These are phyloP conservation scores for Durio zibethinus DNA, from an alignment of 345 rosid species.

Conservation along the genomic window DNA sequence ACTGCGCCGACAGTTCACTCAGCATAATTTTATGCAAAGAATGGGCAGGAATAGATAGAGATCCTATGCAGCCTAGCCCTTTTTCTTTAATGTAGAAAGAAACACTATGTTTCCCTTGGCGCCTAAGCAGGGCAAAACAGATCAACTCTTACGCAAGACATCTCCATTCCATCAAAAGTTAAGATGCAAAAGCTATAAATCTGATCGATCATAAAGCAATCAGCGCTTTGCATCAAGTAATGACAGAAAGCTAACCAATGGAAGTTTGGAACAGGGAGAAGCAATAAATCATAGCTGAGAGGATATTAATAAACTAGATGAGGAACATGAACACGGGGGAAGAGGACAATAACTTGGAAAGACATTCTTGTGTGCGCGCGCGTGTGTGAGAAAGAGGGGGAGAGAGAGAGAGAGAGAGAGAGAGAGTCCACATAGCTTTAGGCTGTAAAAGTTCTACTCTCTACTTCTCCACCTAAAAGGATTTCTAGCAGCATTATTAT, in stretches of 20 bases:
- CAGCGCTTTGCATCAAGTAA: not conserved
- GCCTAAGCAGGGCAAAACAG: not conserved
- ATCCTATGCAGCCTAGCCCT: not conserved
- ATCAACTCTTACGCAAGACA: not conserved
- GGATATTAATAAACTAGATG: not conserved
- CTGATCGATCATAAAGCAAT: not conserved
- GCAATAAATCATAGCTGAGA: not conserved
- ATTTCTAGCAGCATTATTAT: not conserved
- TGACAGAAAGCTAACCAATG: not conserved
- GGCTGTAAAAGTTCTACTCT: constrained; percentile 5
- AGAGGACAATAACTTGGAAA: not conserved
- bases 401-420: constrained; percentile 11
- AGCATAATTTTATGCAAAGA: not conserved
- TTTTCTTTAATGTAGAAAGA: not conserved
- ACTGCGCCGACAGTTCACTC: not conserved
- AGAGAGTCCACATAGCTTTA: not conserved
- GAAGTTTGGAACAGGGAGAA: not conserved
- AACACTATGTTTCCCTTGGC: not conserved
- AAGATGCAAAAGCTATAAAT: not conserved
- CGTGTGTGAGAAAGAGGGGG: not conserved
- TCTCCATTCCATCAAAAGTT: not conserved
- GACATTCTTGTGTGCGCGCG: not conserved
- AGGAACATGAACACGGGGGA: not conserved
- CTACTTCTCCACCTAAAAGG: constrained; percentile 9
- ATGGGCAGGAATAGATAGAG: no score